Percentiles rank a stretch among this genome's conserved stretches.
phyloP scores from a whole-genome alignment of 2,329 filamentous ascomycete genomes.

The Bimuria novae-zelandiae region DNA sequence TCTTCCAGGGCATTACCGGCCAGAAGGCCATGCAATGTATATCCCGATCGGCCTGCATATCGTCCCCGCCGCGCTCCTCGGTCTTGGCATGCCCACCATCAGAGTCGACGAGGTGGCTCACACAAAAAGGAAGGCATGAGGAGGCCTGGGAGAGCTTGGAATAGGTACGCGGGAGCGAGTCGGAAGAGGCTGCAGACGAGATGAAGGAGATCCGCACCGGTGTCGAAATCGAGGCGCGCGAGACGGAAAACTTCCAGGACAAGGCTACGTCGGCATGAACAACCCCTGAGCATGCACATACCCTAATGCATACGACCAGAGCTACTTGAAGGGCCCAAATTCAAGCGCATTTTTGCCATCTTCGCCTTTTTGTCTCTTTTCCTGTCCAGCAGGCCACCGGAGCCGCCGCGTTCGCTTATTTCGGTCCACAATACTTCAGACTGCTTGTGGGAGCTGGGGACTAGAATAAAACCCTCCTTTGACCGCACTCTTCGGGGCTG shows the following conservation, averaged over 20 bases:
- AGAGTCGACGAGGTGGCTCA: slow-evolving; percentile 67
- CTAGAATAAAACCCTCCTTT: slow-evolving; percentile 55
- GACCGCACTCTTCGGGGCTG: slow-evolving; percentile 59
- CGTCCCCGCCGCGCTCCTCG: slow-evolving; percentile 36
- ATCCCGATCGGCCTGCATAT: slow-evolving; percentile 55
- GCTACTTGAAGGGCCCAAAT: slow-evolving; percentile 32
- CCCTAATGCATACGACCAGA: slow-evolving; percentile 8
- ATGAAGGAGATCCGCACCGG: slow-evolving; percentile 57
- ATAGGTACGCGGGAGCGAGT: slow-evolving; percentile 57
- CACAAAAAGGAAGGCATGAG: slow-evolving; percentile 66
- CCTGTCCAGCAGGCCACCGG: slow-evolving; percentile 58
- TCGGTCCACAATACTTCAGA: slow-evolving; percentile 60
- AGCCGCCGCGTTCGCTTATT: slow-evolving; percentile 60
- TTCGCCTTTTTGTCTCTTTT: slow-evolving; percentile 56
- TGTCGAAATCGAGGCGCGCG: slow-evolving; percentile 52
- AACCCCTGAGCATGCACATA: not conserved
- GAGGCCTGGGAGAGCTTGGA: slow-evolving; percentile 58
- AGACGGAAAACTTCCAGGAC: slow-evolving; percentile 50
- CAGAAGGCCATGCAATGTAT: slow-evolving; percentile 55
- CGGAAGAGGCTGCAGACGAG: slow-evolving; percentile 46
- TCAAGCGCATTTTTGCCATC: slow-evolving; percentile 34
- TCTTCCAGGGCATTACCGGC: slow-evolving; percentile 39
- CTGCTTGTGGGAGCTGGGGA: slow-evolving; percentile 51
- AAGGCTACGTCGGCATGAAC: slow-evolving; percentile 16
- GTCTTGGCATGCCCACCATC: slow-evolving; percentile 33